These are phyloP conservation scores for Pseudocercospora macadamiae DNA, from an alignment of 2,329 filamentous ascomycete species.

Conservation along the genomic window DNA sequence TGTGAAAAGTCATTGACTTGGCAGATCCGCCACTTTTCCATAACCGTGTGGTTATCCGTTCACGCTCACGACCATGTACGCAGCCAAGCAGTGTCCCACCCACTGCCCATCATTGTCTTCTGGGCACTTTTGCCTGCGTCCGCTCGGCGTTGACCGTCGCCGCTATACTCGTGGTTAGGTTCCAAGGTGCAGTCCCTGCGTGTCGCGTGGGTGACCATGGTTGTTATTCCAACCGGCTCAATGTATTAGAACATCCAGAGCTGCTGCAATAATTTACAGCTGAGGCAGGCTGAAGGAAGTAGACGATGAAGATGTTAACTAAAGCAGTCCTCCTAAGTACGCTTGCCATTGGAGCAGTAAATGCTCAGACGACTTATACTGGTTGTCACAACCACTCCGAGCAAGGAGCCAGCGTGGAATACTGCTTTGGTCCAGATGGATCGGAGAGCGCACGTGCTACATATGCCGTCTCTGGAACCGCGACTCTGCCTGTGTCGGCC, in stretches of 20 bases:
- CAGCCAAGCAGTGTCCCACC: conserved; percentile 18
- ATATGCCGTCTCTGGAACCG: conserved; percentile 15
- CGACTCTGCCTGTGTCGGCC: conserved; percentile 15
- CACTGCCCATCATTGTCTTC: not conserved
- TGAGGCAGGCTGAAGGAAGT: not conserved
- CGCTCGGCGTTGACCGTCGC: not conserved
- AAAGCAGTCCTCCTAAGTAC: conserved; percentile 7
- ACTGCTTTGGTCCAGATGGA: conserved; percentile 24
- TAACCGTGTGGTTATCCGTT: conserved; percentile 14
- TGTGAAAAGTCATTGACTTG: conserved; percentile 13
- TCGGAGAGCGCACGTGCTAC: conserved; percentile 21
- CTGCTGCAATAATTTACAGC: not conserved
- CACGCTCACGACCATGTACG: conserved; percentile 5
- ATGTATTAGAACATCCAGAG: not conserved
- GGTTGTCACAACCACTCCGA: conserved; percentile 25
- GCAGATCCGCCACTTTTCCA: conserved; percentile 10
- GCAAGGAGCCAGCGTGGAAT: conserved; percentile 16
- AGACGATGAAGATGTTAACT: conserved; percentile 16
- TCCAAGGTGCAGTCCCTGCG: not conserved
- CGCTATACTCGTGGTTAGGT: not conserved
- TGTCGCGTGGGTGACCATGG: not conserved
- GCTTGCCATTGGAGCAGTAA: conserved; percentile 9
- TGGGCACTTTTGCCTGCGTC: not conserved
- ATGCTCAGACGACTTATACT: conserved; percentile 26
- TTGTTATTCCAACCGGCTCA: not conserved